phyloP scores from a whole-genome alignment of 73 alveolate species.

The Tetrahymena borealis region DNA sequence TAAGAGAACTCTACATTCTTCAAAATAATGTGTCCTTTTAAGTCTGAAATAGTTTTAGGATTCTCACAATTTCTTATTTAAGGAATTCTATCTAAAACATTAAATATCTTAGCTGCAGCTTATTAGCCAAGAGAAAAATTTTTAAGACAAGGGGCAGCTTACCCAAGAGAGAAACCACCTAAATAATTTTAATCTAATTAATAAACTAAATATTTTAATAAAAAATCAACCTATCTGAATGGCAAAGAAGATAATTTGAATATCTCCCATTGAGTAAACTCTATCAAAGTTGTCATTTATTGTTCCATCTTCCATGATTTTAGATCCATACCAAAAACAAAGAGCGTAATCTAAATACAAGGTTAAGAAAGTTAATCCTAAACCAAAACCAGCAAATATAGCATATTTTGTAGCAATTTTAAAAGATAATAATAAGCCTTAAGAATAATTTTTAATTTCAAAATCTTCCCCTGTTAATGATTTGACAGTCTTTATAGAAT shows the following conservation, averaged over 20 bases:
- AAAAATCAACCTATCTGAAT: neutral
- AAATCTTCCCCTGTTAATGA: constrained; percentile 2
- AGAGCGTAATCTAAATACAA: constrained; percentile 29
- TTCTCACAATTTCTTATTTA: constrained; percentile 11
- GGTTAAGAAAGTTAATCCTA: constrained; percentile 26
- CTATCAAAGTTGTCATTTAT: constrained; percentile 7
- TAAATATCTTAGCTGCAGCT: constrained; percentile 36
- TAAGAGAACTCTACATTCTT: constrained; percentile 38
- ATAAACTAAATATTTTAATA: neutral
- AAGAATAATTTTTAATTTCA: neutral
- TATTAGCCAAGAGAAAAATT: constrained; percentile 47
- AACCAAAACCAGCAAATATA: neutral
- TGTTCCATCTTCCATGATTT: constrained; percentile 21
- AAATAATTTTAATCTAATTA: too few relatives aligned
- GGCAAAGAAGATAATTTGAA: constrained; percentile 50
- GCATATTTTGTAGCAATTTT: neutral
- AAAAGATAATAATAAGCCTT: neutral
- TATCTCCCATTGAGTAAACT: constrained; percentile 54
- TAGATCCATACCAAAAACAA: constrained; percentile 45
- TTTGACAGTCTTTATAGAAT: constrained; percentile 61
- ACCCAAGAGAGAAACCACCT: constrained; percentile 57
- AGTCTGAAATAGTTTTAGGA: neutral
- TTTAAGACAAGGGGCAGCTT: constrained; percentile 60
- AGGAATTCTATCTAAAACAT: constrained; percentile 12
- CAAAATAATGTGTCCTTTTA: constrained; percentile 19